phyloP scores from a whole-genome alignment of 441 rosid genomes.

The Populus tomentosa region DNA sequence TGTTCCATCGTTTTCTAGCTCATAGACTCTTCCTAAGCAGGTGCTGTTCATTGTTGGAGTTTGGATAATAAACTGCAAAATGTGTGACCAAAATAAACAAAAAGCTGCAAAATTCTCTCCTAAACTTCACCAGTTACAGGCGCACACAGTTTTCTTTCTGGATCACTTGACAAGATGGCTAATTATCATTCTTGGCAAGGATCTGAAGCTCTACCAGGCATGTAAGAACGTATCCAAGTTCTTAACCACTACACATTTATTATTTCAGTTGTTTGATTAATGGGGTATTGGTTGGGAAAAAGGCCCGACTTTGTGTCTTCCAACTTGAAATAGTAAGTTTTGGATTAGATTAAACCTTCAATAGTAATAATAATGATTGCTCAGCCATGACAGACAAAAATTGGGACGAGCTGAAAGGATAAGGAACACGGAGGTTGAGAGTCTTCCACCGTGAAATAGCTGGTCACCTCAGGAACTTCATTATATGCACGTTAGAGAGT shows the following conservation, averaged over 20 bases:
- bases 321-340: neutral
- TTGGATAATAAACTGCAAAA: no score
- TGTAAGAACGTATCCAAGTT: neutral
- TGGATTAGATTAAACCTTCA: neutral
- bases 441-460: constrained; percentile 15
- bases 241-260: constrained; percentile 3
- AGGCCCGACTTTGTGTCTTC: constrained; percentile 5
- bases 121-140: neutral
- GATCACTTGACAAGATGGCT: neutral
- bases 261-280: neutral
- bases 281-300: constrained; percentile 1
- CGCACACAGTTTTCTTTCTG: neutral
- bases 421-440: neutral
- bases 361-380: neutral
- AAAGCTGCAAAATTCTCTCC: neutral
- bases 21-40: no score
- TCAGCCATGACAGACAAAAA: constrained; percentile 6
- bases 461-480: constrained; percentile 11
- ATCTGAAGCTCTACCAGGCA: neutral
- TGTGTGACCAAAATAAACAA: no score
- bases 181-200: neutral
- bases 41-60: neutral
- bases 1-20: no score
- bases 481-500: neutral
- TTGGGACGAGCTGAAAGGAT: constrained; percentile 5